Percentiles rank a stretch among this genome's conserved stretches.
Conservation (phyloP, 1,284 basidiomycete species). For the Ceratobasidium sp. region DNA sequence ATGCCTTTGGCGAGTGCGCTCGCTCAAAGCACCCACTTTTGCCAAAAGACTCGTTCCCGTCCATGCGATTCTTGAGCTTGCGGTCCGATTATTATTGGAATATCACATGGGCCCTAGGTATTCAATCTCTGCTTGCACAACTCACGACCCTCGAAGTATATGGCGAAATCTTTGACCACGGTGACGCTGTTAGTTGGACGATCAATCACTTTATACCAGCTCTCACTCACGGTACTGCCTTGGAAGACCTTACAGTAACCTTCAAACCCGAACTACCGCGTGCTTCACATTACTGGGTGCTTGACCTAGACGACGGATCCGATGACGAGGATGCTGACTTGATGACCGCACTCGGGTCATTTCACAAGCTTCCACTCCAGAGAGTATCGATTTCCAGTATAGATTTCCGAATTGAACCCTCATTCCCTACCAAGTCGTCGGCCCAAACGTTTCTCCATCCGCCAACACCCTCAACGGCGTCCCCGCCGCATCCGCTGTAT, state of each 20-base stretch:
- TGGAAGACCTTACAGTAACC: neutral
- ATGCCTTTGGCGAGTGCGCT: too few species aligned
- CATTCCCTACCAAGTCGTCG: conserved; percentile 41
- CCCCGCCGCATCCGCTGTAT: conserved; percentile 47
- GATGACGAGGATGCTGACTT: too few species aligned
- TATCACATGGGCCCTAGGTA: neutral
- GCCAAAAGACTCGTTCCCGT: neutral
- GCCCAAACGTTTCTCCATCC: conserved; percentile 58
- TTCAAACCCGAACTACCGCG: neutral
- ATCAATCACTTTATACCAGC: neutral
- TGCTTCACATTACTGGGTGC: too few species aligned
- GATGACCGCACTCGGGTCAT: neutral
- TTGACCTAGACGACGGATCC: too few species aligned
- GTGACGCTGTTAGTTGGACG: neutral
- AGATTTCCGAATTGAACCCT: neutral
- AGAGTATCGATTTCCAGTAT: neutral
- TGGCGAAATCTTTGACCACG: neutral
- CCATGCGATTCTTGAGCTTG: neutral
- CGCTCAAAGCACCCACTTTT: too few species aligned
- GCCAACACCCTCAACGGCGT: conserved; percentile 52
- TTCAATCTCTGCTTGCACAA: neutral
- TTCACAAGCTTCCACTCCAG: neutral
- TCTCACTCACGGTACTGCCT: neutral
- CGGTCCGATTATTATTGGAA: neutral
- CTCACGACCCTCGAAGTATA: neutral